Evolutionary conservation across 306 rosid genomes (phyloP), one percentile per base, ranked within the genome.

Genomic region (Oxytropis ochrocephala): DNA sequence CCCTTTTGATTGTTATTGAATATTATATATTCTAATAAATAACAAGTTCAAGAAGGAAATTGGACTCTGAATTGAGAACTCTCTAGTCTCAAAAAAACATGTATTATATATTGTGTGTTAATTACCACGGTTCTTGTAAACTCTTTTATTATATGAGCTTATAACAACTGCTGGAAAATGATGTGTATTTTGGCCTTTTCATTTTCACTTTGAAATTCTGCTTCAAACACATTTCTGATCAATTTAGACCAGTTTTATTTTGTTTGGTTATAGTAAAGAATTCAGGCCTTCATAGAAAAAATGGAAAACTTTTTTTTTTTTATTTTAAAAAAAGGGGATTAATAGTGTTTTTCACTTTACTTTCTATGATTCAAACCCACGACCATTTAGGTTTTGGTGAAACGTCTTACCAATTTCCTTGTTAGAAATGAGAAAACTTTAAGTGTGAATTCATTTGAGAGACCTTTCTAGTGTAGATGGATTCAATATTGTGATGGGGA

Each of bases 21-120:
- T 79, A 35, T 48, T 71, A 65, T 71, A 46, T 54, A 60, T 53
- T 72, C 67, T 7, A 38, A 71, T 76, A 77, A 75, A 70, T 58
- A 65, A 43, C 43, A 50, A 51, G 24, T 32, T 70, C 53, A 49
- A 14, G 75, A 42, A 41, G 53, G 47, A 4, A 42, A 64, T 69
- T 36, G 48, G 52, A 56, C 24, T 69, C 54, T 35, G 46, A 60
- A 14, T 41, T 66, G 52, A 52, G 47, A 58, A 42, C 17, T 38
- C 3, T 50, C 29, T 24, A 24, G 29, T 24, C 29, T 24, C 29
- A 29, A 44, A 21, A 30, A 5, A 55, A 18, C 43, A 39, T 75
- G 78, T 75, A 64, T 71, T 46, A 11, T 46, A 11, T 76, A 42
- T 12, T 16, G 8, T 73, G 39, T 62, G 64, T 69, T 74, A 29